Evolutionary conservation across 1,139 yeast species (phyloP), one percentile per base, ranked within the genome.

Genomic region (Nakaseomyces uthaithaninus): DNA sequence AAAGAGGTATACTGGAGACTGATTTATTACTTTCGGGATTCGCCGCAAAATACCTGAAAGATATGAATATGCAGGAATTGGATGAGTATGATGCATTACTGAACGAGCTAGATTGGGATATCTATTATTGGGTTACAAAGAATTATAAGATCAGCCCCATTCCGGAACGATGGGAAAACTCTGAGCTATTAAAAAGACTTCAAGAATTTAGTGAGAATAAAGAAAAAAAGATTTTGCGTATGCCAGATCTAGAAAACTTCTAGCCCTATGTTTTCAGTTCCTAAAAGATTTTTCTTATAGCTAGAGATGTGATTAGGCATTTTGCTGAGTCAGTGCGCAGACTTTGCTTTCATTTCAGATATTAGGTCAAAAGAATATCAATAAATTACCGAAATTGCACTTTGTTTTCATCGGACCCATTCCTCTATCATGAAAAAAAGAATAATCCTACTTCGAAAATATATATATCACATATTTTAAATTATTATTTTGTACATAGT

Each of bases 71-170:
- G 47, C 80, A 69, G 42, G 83, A 86, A 62, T 67, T 93, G 48
- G 81, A 79, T 42, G 97, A 91, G 63, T 91, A 85, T 61, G 97
- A 91, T 57, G 62, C 71, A 49, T 66, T 91, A 44, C 70, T 91
- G 58, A 95, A 93, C 60, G 95, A 89, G 63, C 76, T 91, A 12
- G 99, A 91, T 62, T 93, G 98, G 98, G 98, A 91, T 60, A 89
- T 91, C 48, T 93, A 86, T 63, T 91, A 91, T 66, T 91, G 98
- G 97, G 95, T 94, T 18, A 86, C 96, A 6, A 74, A 75, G 52
- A 85, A 85, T 63, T 83, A 69, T 54, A 78, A 75, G 27, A 76
- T 80, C 18, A 83, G 89, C 40, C 94, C 94, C 12, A 69, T 89
- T 49, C 96, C 97, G 5, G 89, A 83, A 36, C 72, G 73, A 54